Base-by-base conservation (phyloP, 352 stramenopile species). In the Globisporangium spiculum region DNA sequence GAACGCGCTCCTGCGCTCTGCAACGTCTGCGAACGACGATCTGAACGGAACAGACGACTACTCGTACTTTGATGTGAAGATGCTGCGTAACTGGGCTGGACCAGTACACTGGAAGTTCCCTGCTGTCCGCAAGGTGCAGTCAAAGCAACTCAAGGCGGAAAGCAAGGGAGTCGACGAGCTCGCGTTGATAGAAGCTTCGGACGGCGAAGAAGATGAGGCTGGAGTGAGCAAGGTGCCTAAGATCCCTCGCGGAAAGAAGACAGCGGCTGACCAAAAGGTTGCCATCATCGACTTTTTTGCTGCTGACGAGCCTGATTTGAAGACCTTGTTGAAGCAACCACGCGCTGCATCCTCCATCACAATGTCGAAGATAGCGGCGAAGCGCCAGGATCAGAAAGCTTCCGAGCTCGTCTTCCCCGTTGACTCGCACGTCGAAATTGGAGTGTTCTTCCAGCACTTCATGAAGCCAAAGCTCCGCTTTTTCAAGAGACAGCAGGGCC, bases 61-160 rank as follows among this genome's bases (percentile, higher is more conserved):
- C 61, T 92, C 85, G 57, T 94, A 92, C 65, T 94, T 93, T 50
- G 87, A 94, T 52, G 76, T 85, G 1, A 93, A 94, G 66, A 76
- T 92, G 78, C 75, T 94, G 30, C 86, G 88, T 20, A 94, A 94
- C 62, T 93, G 85, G 85, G 85, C 85, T 50, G 85, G 85, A 4
- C 85, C 87, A 12, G 77, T 75, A 2, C 84, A 94, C 57, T 90
- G 83, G 80, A 94, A 94, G 58, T 88, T 92, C 44, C 79, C 78
- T 61, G 73, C 76, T 30, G 67, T 80, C 44, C 81, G 81, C 56
- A 84, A 83, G 44, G 70, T 89, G 22, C 77, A 88, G 32, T 65
- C 70, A 20, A 87, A 84, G 50, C 48, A 70, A 54, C 53, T 32
- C 4, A 34, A 60, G 16, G 57, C 69, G 44, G 75, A 80, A 20